Evolutionary conservation across 192 early-diverging fungal species (phyloP).

Genomic region (Thoreauomyces humboldtii): DNA sequence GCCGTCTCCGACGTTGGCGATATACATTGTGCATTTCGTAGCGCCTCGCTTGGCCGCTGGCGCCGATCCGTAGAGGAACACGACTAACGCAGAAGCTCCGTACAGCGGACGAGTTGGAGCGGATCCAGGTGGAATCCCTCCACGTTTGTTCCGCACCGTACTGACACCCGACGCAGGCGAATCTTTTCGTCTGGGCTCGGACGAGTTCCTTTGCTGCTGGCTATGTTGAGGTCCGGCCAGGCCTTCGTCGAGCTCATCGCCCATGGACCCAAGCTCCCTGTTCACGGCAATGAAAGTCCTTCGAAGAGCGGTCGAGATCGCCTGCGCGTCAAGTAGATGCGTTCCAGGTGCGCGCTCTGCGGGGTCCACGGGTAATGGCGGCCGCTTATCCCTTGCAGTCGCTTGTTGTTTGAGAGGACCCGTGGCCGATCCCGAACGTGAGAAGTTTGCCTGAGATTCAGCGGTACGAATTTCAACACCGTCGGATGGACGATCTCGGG

Average conservation of each 20-base stretch:
- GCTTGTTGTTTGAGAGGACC: no score
- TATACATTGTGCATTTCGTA: conserved; percentile 61
- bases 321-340: conserved; percentile 39
- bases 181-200: conserved; percentile 2
- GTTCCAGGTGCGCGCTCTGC: not conserved
- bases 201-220: conserved; percentile 8
- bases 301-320: conserved; percentile 68
- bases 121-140: not conserved
- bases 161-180: conserved; percentile 19
- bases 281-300: conserved; percentile 82
- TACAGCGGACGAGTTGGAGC: not conserved
- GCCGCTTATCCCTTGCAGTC: not conserved
- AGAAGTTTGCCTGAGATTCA: not conserved
- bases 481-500: not conserved
- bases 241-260: conserved; percentile 23
- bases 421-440: not conserved
- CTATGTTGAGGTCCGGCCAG: conserved; percentile 3
- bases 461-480: not conserved
- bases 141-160: conserved; percentile 9
- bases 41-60: not conserved
- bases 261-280: conserved; percentile 66
- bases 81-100: conserved; percentile 79
- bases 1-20: conserved; percentile 84
- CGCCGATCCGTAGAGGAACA: conserved; percentile 68
- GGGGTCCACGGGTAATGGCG: not conserved